Base-by-base conservation (phyloP, 441 rosid species). In the Metrosideros polymorpha region DNA sequence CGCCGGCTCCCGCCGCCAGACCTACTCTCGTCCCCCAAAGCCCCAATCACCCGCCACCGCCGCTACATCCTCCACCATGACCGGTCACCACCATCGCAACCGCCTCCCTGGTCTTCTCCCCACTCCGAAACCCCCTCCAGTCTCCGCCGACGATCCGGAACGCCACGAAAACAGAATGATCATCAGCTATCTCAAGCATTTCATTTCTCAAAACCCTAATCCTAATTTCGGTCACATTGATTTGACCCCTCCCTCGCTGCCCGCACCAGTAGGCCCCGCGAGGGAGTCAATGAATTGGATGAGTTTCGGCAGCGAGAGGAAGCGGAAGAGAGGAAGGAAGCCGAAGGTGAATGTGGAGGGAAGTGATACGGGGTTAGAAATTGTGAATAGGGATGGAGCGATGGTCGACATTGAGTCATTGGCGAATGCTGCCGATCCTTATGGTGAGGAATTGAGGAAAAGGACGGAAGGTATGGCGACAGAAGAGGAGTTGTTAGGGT, bases 1-100 rank as follows among this genome's bases (percentile, higher is more conserved):
- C 87, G 91, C 94, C 12, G 97, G 97, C 29, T 95, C 98, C 49
- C 95, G 92, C 85, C 94, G 93, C 82, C 98, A 95, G 88, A 92
- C 94, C 59, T 95, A 90, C 91, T 91, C 96, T 30, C 94, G 93
- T 52, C 95, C 92, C 56, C 76, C 84, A 9, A 83, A 53, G 47
- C 59, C 84, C 24, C 75, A 83, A 63, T 49, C 89, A n/a, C 63
- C 57, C n/a, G 82, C 84, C 86, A 52, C 86, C 77, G 88, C 93
- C 85, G 84, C 90, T 30, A 85, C 88, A 42, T 57, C 85, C 85
- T 56, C 84, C 35, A 82, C 75, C 77, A 83, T 88, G 82, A 90
- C 90, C 89, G 85, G 61, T n/a, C 85, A 85, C 85, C 87, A 84
- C 84, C 79, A 84, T 83, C 96, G 94, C 56, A 93, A 91, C 86